Evolutionary conservation across 257 asterid species (phyloP), one percentile per base, ranked within the genome.

Genomic region (Ocimum tenuiflorum): DNA sequence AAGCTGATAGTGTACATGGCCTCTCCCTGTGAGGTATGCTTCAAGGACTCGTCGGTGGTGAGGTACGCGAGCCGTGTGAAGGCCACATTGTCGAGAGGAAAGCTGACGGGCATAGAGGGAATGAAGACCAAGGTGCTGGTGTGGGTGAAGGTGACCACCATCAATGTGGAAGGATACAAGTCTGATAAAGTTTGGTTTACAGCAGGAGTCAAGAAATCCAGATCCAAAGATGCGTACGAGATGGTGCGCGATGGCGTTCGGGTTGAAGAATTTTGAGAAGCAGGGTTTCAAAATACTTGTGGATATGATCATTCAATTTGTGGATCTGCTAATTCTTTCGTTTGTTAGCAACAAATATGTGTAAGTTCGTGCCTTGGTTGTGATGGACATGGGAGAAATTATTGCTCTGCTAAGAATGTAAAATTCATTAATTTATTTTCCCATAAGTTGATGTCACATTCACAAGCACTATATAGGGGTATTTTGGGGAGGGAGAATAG

Each of bases 151-250:
- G 91, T 88, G 23, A 85, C 88, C 0, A 50, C 80, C 43, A 60
- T 89, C 70, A 76, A 64, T 27, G 80, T 89, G 10, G 98, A 91
- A 65, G 75, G 96, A 23, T 73, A 70, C 78, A 91, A 87, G 81
- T 85, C 92, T 7, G 98, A 91, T 65, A 91, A 87, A 74, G 82
- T 91, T n/a, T 89, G 91, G 95, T 85, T 91, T 67, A 82, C 85
- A 4, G 95, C 96, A 0, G 96, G 96, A 4, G 96, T 91, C 56
- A 89, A 91, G 88, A 91, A 87, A 73, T 75, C 92, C 2, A 83
- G 95, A 77, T 60, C 96, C 3, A 91, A 83, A 74, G 98, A 89
- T 59, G 96, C 92, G 0, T 91, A 85, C 57, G 96, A 91, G 50
- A 58, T 75, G 64, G 88, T 89, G 2, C 78, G 81, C 0, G 91